phyloP scores from a whole-genome alignment of 1,284 basidiomycete species.

The Salmacisia buchloeana region DNA sequence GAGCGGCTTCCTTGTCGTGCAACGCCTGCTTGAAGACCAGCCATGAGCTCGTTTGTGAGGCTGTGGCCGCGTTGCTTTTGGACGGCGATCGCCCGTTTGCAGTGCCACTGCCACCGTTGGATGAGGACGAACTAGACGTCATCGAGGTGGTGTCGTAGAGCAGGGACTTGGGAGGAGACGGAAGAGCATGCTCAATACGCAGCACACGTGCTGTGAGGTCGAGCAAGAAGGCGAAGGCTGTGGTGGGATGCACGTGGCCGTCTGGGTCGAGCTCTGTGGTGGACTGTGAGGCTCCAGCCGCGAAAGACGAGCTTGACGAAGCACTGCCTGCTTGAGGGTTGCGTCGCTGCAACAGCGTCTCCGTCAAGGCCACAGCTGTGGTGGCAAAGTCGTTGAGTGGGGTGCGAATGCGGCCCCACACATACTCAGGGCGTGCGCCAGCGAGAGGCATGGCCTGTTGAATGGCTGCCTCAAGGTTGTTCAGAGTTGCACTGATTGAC shows the following conservation, averaged over 20 bases:
- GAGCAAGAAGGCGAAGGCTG: conserved; percentile 36
- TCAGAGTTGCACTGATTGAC: conserved; percentile 13
- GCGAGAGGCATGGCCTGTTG: conserved; percentile 29
- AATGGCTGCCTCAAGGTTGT: conserved; percentile 13
- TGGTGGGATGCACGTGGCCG: conserved; percentile 28
- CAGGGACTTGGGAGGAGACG: conserved; percentile 25
- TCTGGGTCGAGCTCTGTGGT: conserved; percentile 23
- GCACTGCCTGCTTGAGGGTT: background rate
- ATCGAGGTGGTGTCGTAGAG: conserved; percentile 19
- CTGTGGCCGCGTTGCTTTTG: too few species aligned
- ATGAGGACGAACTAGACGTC: conserved; percentile 17
- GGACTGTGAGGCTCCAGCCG: background rate
- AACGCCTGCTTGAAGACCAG: conserved; percentile 6
- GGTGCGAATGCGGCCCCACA: conserved; percentile 35
- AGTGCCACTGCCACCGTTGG: background rate
- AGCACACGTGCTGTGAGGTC: conserved; percentile 34
- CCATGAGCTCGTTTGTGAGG: conserved; percentile 18
- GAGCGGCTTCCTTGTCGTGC: background rate
- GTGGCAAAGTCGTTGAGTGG: conserved; percentile 33
- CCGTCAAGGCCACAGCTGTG: conserved; percentile 28
- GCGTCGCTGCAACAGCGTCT: conserved; percentile 15
- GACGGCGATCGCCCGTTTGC: too few species aligned
- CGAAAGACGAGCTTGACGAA: background rate
- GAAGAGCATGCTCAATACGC: conserved; percentile 29
- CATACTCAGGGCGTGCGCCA: conserved; percentile 33